Base-by-base conservation (phyloP, 208 protist genomes). In the Zelonia costaricensis region DNA sequence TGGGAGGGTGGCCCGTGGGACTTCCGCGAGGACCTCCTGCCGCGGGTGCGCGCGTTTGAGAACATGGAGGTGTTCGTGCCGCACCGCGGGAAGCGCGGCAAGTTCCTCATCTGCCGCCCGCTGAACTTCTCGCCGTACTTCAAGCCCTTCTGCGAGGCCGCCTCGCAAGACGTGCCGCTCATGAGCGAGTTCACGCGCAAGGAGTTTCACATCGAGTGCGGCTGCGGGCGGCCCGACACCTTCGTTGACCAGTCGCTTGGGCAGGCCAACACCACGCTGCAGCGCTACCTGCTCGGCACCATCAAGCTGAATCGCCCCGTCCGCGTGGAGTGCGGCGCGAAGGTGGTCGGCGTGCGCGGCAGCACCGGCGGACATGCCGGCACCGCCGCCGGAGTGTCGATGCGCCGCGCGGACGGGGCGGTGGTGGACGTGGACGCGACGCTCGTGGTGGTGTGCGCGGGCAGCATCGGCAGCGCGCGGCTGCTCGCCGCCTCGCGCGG, bases 221-320 rank as follows among this genome's bases (percentile, higher is more conserved):
- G 77, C 22, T 89, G 84, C 59, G 88, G 88, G 1, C 61, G 88
- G 20, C 66, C 79, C 0, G 84, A 94, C 52, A 73, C 54, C 10
- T 84, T 89, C 46, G 65, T 88, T 1, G 84, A 94, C 59, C 74
- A 74, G 12, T 59, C 52, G 8, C 62, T 56, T 20, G 80, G 84
- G 16, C 69, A 55, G 25, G 84, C 84, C n/a, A 79, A 91, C 80
- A 78, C 76, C 22, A 80, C 84, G 22, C 71, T 94, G 58, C 71
- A 89, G 75, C 74, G 77, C 28, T 91, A 91, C 57, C 61, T 94
- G 57, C 69, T 91, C 58, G 76, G 84, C 30, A 74, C 80, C n/a
- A 48, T 88, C 33, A 63, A 76, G 53, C 74, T 94, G 20, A 82
- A 75, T 43, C 78, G 88, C 4, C 88, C 88, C 2, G 8, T 91